Evolutionary conservation across 306 rosid genomes (phyloP), one percentile per base, ranked within the genome.

Genomic region (Rosa persica): DNA sequence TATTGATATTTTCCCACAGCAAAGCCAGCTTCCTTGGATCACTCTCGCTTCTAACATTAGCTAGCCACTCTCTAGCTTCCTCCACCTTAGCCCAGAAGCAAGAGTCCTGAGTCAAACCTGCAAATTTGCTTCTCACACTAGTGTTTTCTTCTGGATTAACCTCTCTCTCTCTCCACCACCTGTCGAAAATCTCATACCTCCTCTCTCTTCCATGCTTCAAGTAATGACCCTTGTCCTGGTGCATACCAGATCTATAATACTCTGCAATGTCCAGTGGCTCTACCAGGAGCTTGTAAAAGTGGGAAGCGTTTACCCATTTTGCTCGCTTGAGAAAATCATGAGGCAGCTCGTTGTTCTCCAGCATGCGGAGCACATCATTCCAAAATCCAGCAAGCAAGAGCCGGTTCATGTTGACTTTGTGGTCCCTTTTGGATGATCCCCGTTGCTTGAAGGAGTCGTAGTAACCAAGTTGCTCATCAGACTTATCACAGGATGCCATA

Each of bases 191-290:
- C 81, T 81, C 81, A 48, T 82, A 91, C 70, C 98, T 86, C 74
- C 89, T 86, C 76, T 89, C 90, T 70, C 98, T 83, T 65, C 97
- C 97, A 69, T 85, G 82, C 47, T 72, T 67, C 55, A 84, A 75
- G 88, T 93, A 93, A 83, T 93, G 98, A 2, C 98, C 98, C 39
- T 86, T 81, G 16, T 3, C 65, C 42, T 1, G 72, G 83, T 93
- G 88, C 88, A 2, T 72, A 13, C 82, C 84, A 2, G 64, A 75
- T n/a, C 89, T 72, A 27, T 95, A 92, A 38, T 92, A 93, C 5
- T 91, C 96, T 0, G 98, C 98, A 68, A 95, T 92, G 17, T 95
- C 98, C 22, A 93, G 55, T 30, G 97, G 98, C 90, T 93, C 97
- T 13, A 90, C 97, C 38, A 91, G 81, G 23, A 90, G 90, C 70